phyloP scores from a whole-genome alignment of 2,329 filamentous ascomycete genomes.

The Daldinia sp. region DNA sequence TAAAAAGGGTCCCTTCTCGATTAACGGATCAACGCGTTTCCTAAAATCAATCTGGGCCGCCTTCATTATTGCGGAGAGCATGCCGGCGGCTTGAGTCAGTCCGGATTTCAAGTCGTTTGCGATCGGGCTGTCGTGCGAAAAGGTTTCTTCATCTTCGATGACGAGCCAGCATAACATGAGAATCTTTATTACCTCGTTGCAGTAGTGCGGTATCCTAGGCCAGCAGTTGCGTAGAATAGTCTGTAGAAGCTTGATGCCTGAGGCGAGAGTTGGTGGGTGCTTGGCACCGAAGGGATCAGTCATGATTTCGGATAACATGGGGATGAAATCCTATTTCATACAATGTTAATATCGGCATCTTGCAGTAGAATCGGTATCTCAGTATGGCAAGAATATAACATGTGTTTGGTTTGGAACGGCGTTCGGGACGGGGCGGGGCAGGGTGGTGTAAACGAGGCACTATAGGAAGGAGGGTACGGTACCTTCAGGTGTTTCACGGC shows the following conservation, averaged over 20 bases:
- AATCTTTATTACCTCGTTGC: slow-evolving; percentile 69
- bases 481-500: slow-evolving; percentile 74
- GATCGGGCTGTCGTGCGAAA: slow-evolving; percentile 13
- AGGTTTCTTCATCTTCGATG: slow-evolving; percentile 51
- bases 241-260: slow-evolving; percentile 63
- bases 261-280: slow-evolving; percentile 60
- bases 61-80: slow-evolving; percentile 49
- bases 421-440: background rate
- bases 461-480: background rate
- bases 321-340: slow-evolving; percentile 66
- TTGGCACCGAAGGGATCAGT: slow-evolving; percentile 72
- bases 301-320: slow-evolving; percentile 70
- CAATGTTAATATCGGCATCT: background rate
- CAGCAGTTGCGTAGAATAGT: slow-evolving; percentile 70
- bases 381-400: background rate
- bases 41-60: slow-evolving; percentile 42
- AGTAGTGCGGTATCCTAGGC: slow-evolving; percentile 71
- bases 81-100: slow-evolving; percentile 48
- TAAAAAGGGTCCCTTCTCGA: slow-evolving; percentile 50
- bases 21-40: slow-evolving; percentile 46
- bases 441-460: background rate
- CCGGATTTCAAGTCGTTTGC: slow-evolving; percentile 44
- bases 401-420: background rate
- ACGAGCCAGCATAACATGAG: slow-evolving; percentile 71
- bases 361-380: slow-evolving; percentile 10